Conservation (phyloP, 805 yeast genomes). For the Lipomyces orientalis region DNA sequence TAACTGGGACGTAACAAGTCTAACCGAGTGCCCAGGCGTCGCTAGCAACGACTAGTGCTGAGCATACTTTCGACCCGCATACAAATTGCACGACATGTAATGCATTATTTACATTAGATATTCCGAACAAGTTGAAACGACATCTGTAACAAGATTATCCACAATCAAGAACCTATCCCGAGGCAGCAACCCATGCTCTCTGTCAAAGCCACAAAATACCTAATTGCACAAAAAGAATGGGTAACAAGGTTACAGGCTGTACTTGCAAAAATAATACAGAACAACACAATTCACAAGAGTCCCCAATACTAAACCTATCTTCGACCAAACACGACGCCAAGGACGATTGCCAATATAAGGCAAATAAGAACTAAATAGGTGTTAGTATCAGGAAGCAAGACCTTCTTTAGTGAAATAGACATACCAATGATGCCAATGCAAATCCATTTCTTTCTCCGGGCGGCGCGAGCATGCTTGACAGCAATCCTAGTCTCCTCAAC, state of each 20-base stretch:
- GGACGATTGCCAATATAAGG: slow-evolving; percentile 65
- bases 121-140: background rate
- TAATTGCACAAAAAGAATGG: background rate
- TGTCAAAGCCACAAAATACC: background rate
- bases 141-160: background rate
- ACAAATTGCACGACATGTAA: background rate
- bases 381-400: background rate
- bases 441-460: slow-evolving; percentile 90
- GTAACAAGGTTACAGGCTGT: slow-evolving; percentile 5
- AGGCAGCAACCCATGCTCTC: background rate
- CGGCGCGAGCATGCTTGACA: slow-evolving; percentile 81
- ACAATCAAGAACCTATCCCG: background rate
- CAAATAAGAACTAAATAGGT: slow-evolving; percentile 43
- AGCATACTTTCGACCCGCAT: background rate
- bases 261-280: slow-evolving; percentile 10
- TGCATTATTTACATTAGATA: slow-evolving; percentile 2
- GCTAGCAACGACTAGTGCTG: background rate
- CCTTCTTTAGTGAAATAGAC: background rate
- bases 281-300: background rate
- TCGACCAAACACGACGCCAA: slow-evolving; percentile 67
- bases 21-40: too few species aligned
- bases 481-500: slow-evolving; percentile 93
- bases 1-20: background rate
- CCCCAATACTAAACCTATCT: slow-evolving; percentile 9
- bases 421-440: slow-evolving; percentile 63